Conservation (phyloP, 352 stramenopile species). For the Phytopythium kandeliae region DNA sequence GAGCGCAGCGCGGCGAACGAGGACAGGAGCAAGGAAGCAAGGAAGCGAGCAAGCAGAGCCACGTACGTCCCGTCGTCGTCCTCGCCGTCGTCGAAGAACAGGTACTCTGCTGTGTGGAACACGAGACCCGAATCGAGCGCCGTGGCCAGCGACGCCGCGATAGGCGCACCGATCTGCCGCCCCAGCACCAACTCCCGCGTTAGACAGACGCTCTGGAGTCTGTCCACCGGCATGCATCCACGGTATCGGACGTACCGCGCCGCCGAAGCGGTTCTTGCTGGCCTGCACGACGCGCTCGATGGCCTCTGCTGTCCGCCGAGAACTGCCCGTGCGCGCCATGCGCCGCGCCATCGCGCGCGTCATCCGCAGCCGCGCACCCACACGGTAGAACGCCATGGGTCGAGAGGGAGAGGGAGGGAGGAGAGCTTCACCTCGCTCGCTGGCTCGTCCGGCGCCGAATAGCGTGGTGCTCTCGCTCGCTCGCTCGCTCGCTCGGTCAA, state of each 20-base stretch:
- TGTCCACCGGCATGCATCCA: no score
- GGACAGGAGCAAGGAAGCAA: conserved; percentile 6
- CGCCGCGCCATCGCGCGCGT: conserved; percentile 54
- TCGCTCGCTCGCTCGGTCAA: no score
- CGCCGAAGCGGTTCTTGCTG: conserved; percentile 59
- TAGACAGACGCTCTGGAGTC: no score
- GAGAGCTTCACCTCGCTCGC: no score
- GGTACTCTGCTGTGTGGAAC: conserved; percentile 59
- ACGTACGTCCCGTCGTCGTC: conserved; percentile 81
- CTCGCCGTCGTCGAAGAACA: conserved; percentile 73
- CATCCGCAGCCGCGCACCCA: conserved; percentile 55
- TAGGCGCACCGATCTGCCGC: conserved; percentile 38
- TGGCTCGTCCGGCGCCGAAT: no score
- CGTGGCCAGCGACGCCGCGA: conserved; percentile 36
- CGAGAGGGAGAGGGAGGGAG: neutral
- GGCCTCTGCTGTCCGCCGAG: conserved; percentile 33
- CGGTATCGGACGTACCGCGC: conserved; percentile 49
- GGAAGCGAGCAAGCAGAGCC: neutral
- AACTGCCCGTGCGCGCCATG: conserved; percentile 49
- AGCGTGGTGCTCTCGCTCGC: no score
- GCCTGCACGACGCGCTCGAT: conserved; percentile 63
- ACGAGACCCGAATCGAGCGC: conserved; percentile 40
- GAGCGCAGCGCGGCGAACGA: neutral
- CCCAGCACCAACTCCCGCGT: neutral
- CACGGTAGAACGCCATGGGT: conserved; percentile 68